Evolutionary conservation across 208 protist species (phyloP).

Genomic region (Wallacemonas sp.): DNA sequence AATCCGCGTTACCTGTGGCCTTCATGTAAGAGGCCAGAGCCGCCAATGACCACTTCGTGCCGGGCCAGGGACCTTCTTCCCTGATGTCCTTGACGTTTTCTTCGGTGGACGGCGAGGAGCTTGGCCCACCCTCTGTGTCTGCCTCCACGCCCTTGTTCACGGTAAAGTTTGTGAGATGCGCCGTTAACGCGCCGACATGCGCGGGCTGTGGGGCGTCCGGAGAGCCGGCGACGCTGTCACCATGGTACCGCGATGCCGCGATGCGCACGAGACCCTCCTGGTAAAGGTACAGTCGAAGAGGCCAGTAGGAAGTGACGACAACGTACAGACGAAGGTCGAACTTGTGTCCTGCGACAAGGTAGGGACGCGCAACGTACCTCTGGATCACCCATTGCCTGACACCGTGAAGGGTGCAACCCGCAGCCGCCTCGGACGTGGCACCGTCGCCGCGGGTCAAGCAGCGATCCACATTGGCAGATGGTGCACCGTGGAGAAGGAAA

Average conservation of each 20-base stretch:
- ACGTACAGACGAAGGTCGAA: conserved; percentile 93
- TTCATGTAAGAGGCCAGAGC: conserved; percentile 47
- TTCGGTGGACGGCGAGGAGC: no score
- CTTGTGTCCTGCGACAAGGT: conserved; percentile 87
- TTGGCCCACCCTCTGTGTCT: no score
- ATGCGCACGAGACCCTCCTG: conserved; percentile 89
- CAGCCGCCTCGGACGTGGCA: neutral
- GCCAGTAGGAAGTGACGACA: conserved; percentile 82
- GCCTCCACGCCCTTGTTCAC: conserved; percentile 74
- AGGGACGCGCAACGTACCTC: conserved; percentile 73
- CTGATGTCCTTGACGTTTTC: no score
- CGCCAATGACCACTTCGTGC: conserved; percentile 59
- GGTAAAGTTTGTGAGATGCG: conserved; percentile 91
- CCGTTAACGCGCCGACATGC: conserved; percentile 26
- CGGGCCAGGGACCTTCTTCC: conserved; percentile 11
- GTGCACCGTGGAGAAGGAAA: conserved; percentile 32
- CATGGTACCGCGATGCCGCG: conserved; percentile 64
- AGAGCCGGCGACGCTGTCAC: neutral
- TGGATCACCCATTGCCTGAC: conserved; percentile 51
- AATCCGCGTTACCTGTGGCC: conserved; percentile 21
- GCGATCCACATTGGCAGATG: neutral
- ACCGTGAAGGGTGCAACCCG: neutral
- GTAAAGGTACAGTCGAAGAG: conserved; percentile 83
- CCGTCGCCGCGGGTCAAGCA: neutral
- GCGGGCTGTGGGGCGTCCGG: neutral